Base-by-base conservation (phyloP, 192 early-diverging fungal genomes). In the Martensiomyces pterosporus region DNA sequence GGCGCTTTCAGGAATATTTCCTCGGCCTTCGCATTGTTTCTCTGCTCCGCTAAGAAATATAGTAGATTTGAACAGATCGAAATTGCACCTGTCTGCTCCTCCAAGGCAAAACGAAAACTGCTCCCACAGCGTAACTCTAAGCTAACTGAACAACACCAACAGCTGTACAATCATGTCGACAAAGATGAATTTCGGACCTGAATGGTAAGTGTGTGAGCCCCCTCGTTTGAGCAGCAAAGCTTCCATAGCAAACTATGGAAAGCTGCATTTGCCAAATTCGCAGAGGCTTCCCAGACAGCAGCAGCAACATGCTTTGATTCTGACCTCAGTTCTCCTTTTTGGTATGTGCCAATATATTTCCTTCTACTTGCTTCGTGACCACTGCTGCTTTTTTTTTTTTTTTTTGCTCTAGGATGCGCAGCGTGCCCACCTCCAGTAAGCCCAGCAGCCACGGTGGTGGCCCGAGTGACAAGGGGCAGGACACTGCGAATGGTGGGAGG, bases 181-280 rank as follows among this genome's bases (percentile, higher is more conserved):
- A 53, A 69, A 69, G 55, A 84, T 89, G 85, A 89, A 89, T 75
- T 89, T 89, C 68, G 85, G 86, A 54, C 84, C 86, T 26, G 82
- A 86, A 65, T 88, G 86, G 85, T 85, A 81, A 58, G 49, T 34
- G 39, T 2, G 3, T 6, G 39, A 41, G 39, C 6, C 5, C 17
- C 5, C 5, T 41, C 24, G 32, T 43, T 29, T 39, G 39, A 42
- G 39, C 16, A 26, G 39, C 0, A 29, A 32, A 16, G 17, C 24
- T 17, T 34, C 37, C 3, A 24, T n/a, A n/a, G n/a, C n/a, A n/a
- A n/a, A n/a, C 24, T 22, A n/a, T 33, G 5, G 16, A 44, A 18
- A 36, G 26, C 34, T 15, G 9, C 33, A 8, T 23, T 36, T 9
- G 22, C 2, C 42, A 6, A 14, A 6, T 16, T n/a, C n/a, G n/a